Conservation (phyloP, 2,329 filamentous ascomycete genomes). For the Dryadomyces quercus-mongolicae region DNA sequence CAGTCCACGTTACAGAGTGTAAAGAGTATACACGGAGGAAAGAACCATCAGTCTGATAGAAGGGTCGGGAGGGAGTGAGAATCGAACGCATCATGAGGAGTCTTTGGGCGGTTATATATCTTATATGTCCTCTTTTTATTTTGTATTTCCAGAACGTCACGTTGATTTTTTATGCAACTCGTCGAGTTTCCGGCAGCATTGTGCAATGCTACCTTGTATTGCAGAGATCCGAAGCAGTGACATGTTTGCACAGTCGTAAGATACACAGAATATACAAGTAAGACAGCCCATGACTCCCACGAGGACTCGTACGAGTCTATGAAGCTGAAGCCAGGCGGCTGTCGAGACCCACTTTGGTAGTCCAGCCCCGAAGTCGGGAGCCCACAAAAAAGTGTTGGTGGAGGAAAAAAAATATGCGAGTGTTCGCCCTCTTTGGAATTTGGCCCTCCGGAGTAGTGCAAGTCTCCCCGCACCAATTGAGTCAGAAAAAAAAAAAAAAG, state of each 20-base stretch:
- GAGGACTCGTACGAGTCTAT: neutral
- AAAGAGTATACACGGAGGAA: too few species aligned
- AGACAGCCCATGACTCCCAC: neutral
- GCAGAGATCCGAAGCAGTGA: too few species aligned
- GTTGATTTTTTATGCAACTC: neutral
- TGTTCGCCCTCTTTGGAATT: neutral
- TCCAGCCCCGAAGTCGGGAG: slow-evolving; percentile 2
- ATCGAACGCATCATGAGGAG: neutral
- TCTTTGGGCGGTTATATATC: neutral
- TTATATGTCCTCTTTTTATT: neutral
- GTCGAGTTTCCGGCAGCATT: neutral
- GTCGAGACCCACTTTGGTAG: neutral
- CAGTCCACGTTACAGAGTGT: too few species aligned
- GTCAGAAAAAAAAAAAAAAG: slow-evolving; percentile 1
- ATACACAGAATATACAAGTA: neutral
- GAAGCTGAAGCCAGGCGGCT: neutral
- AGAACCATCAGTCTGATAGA: neutral
- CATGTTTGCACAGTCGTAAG: too few species aligned
- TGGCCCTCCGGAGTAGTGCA: slow-evolving; percentile 9
- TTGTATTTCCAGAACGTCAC: neutral
- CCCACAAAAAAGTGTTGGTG: slow-evolving; percentile 1
- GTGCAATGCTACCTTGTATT: neutral
- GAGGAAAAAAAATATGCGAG: neutral
- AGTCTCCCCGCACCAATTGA: slow-evolving; percentile 11
- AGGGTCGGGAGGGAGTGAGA: neutral